Percentiles rank a stretch among this genome's conserved stretches.
phyloP scores from a whole-genome alignment of 2,329 filamentous ascomycete species.

The Coniochaeta sp. region DNA sequence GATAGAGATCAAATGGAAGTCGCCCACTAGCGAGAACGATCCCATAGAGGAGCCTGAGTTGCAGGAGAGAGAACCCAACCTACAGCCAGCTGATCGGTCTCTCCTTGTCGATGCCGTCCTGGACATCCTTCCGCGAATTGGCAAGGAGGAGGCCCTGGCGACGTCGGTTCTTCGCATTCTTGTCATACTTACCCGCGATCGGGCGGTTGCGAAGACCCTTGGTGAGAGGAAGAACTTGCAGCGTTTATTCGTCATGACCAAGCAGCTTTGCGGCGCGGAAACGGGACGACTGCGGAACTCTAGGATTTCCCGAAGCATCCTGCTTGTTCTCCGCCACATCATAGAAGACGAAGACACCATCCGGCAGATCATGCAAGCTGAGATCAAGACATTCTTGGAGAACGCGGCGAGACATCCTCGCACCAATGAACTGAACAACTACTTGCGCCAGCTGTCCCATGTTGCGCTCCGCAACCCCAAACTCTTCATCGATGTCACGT shows the following conservation, averaged over 20 bases:
- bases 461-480: conserved; percentile 74
- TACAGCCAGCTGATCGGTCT: conserved; percentile 59
- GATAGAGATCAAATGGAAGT: conserved; percentile 62
- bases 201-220: conserved; percentile 65
- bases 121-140: conserved; percentile 75
- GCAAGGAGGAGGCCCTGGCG: conserved; percentile 79
- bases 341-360: conserved; percentile 90
- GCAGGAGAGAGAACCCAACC: conserved; percentile 49
- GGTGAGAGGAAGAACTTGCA: conserved; percentile 86
- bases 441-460: conserved; percentile 70
- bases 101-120: conserved; percentile 70
- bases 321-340: conserved; percentile 85
- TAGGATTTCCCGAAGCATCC: conserved; percentile 53
- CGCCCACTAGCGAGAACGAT: conserved; percentile 42
- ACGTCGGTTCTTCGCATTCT: conserved; percentile 76
- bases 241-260: conserved; percentile 88
- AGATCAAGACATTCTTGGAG: conserved; percentile 75
- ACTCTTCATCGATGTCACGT: conserved; percentile 79
- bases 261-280: conserved; percentile 75
- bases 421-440: conserved; percentile 61
- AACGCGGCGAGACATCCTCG: conserved; percentile 45
- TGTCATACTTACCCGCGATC: conserved; percentile 77
- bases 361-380: conserved; percentile 83
- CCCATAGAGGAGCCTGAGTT: conserved; percentile 46
- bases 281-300: conserved; percentile 61